Conservation (phyloP, 2,329 filamentous ascomycete genomes). For the Cryphonectria radicalis region DNA sequence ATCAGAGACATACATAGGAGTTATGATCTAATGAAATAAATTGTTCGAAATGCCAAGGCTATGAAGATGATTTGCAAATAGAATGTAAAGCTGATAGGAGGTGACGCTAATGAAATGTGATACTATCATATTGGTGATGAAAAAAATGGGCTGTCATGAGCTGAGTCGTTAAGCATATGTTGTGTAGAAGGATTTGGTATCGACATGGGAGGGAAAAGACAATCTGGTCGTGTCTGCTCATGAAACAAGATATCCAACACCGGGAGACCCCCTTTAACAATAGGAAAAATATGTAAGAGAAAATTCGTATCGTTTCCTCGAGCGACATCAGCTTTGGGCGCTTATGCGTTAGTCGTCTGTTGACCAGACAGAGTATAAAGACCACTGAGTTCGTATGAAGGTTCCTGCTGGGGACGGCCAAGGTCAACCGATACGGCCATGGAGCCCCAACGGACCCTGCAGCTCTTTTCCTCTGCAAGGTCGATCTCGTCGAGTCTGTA, state of each 20-base stretch:
- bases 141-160: neutral
- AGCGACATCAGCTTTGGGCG: neutral
- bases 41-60: neutral
- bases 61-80: neutral
- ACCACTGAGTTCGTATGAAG: neutral
- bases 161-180: neutral
- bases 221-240: neutral
- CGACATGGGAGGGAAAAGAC: neutral
- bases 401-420: neutral
- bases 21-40: neutral
- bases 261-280: neutral
- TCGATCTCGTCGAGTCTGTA: constrained; percentile 12
- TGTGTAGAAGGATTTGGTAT: neutral
- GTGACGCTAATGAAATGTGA: neutral
- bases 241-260: neutral
- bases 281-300: neutral
- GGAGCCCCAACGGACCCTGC: neutral
- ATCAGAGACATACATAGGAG: neutral
- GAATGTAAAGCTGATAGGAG: neutral
- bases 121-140: neutral
- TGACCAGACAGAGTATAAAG: neutral
- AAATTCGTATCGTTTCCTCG: neutral
- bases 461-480: constrained; percentile 11
- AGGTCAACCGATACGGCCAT: constrained; percentile 2
- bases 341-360: neutral